These are phyloP conservation scores for Parachaetomium inaequale DNA, from an alignment of 495 filamentous ascomycete genomes.

Conservation along the genomic window DNA sequence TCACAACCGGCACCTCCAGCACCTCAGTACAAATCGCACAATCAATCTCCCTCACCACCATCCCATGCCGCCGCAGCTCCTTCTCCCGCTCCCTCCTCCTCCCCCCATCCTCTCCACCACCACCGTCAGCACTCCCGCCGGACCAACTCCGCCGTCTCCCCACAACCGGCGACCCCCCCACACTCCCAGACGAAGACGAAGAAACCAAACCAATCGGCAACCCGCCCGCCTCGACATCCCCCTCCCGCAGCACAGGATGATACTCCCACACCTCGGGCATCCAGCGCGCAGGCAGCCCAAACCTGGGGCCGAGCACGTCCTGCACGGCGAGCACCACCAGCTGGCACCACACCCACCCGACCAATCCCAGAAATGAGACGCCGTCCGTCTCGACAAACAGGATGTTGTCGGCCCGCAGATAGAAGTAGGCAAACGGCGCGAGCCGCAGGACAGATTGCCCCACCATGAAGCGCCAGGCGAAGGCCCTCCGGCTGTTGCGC, in stretches of 20 bases:
- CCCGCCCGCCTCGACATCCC: slow-evolving; percentile 70
- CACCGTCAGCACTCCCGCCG: neutral
- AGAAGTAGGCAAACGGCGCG: slow-evolving; percentile 78
- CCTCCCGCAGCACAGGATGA: slow-evolving; percentile 84
- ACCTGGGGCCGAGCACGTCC: slow-evolving; percentile 80
- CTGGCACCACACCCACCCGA: slow-evolving; percentile 91
- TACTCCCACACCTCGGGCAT: slow-evolving; percentile 88
- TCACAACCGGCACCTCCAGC: slow-evolving; percentile 80
- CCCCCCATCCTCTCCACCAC: slow-evolving; percentile 8
- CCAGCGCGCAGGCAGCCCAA: slow-evolving; percentile 62
- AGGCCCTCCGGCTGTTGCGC: slow-evolving; percentile 84
- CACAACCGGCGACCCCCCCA: slow-evolving; percentile 30
- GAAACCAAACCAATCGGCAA: slow-evolving; percentile 66
- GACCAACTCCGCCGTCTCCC: slow-evolving; percentile 21
- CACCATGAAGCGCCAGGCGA: slow-evolving; percentile 82
- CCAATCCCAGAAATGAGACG: slow-evolving; percentile 57
- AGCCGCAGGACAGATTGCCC: slow-evolving; percentile 77
- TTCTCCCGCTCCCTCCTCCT: slow-evolving; percentile 28
- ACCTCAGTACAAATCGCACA: slow-evolving; percentile 94
- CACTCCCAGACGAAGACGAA: slow-evolving; percentile 15
- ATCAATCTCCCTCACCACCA: slow-evolving; percentile 53
- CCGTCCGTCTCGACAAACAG: slow-evolving; percentile 71
- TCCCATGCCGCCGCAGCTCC: slow-evolving; percentile 41
- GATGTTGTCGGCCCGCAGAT: slow-evolving; percentile 67
- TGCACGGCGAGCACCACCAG: slow-evolving; percentile 72